Base-by-base conservation (phyloP, 2,329 filamentous ascomycete species). In the Calonectria fujianensis region DNA sequence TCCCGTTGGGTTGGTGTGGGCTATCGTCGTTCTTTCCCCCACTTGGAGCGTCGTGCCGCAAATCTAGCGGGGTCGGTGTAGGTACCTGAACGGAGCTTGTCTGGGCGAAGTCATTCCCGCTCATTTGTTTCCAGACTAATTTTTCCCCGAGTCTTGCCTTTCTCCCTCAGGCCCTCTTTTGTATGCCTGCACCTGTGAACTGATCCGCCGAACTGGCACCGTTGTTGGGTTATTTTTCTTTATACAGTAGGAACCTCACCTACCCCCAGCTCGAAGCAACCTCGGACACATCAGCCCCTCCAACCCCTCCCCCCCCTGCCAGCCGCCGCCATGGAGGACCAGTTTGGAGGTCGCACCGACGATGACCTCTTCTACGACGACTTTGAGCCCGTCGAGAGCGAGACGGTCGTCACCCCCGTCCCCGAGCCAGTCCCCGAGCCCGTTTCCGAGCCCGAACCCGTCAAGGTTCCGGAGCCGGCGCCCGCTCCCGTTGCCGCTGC, bases 351-450 rank as follows among this genome's bases (percentile, higher is more conserved):
- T 63, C 87, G 91, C 27, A 92, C 91, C 59, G 91, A 92, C 80
- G 91, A 92, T 78, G 91, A 92, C 80, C 87, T 92, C 74, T 92
- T 92, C 81, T 89, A 89, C 74, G 91, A 92, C 77, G 91, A 92
- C 79, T 91, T 92, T 73, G 91, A 92, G 82, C 90, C 90, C 10
- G 87, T 91, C 66, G 83, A 86, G 51, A 82, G 83, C 76, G 81
- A 84, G 59, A 73, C 83, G 7, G 77, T 85, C 29, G 75, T 83
- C n/a, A 52, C 70, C 20, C 72, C 80, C 32, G 73, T 39, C 66
- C 37, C 65, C 77, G 39, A 79, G 11, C 74, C 78, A 32, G 74
- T 65, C 27, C 65, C 76, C 51, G 64, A 76, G 14, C 37, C 76
- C 27, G 57, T 74, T 20, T 24, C 59, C 41, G 45, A 71, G 24